Conservation (phyloP, 305 asterid species). For the Galium porrigens region DNA sequence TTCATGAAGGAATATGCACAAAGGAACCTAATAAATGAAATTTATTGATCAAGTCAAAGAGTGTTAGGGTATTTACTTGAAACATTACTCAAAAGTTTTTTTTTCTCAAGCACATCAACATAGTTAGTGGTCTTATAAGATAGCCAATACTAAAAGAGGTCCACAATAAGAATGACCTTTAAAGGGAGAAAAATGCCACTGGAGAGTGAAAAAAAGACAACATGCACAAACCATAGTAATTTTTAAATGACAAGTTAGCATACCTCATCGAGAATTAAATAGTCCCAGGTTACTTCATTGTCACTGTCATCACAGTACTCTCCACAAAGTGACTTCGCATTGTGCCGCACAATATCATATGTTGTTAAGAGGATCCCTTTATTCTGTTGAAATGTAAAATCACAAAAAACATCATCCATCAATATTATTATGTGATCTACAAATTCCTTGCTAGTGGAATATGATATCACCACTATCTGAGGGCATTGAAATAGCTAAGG, state of each 20-base stretch:
- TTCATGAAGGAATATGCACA: background rate
- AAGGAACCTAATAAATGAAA: background rate
- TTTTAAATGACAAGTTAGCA: background rate
- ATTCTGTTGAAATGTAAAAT: slow-evolving; percentile 31
- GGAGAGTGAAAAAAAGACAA: background rate
- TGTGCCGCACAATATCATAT: slow-evolving; percentile 79
- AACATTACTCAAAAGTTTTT: background rate
- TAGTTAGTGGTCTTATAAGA: background rate
- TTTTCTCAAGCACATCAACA: background rate
- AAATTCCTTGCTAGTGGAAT: background rate
- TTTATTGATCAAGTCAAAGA: background rate
- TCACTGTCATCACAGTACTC: slow-evolving; percentile 37
- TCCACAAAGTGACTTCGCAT: slow-evolving; percentile 54
- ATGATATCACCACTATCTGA: background rate
- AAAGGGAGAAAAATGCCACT: background rate
- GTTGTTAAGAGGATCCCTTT: slow-evolving; percentile 85
- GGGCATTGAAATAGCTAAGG: background rate
- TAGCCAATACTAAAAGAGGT: background rate
- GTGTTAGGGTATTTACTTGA: background rate
- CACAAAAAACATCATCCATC: slow-evolving; percentile 9
- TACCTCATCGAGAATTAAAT: slow-evolving; percentile 94
- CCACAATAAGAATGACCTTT: background rate
- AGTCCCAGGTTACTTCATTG: slow-evolving; percentile 64
- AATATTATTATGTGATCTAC: background rate
- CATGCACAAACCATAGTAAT: background rate